Evolutionary conservation across 1,284 basidiomycete species (phyloP).

Genomic region (Chalciporus sp.): DNA sequence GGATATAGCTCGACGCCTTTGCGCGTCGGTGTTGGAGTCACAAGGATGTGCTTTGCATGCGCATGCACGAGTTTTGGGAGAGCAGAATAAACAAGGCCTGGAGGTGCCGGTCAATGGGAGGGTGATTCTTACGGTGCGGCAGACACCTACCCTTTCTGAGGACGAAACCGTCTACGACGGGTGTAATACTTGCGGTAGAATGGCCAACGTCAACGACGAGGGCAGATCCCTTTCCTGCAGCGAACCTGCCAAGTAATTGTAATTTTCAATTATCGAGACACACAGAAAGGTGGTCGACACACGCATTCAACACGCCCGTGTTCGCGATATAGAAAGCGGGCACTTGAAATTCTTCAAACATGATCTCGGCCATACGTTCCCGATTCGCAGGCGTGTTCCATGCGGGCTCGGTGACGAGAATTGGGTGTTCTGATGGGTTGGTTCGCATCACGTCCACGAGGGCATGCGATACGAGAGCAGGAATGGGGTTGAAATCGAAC

Average conservation of each 20-base stretch:
- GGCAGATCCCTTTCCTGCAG: conserved; percentile 94
- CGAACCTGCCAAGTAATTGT: conserved; percentile 63
- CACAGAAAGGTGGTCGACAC: conserved; percentile 36
- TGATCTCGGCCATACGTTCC: conserved; percentile 93
- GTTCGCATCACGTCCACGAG: conserved; percentile 76
- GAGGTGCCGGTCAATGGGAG: conserved; percentile 28
- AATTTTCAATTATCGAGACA: conserved; percentile 10
- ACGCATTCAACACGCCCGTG: conserved; percentile 94
- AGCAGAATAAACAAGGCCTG: conserved; percentile 67
- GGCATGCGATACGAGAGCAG: conserved; percentile 76
- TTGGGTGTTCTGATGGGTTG: conserved; percentile 81
- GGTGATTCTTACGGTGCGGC: neutral
- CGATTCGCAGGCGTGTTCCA: conserved; percentile 93
- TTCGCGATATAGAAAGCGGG: conserved; percentile 99
- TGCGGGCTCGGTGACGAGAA: conserved; percentile 93
- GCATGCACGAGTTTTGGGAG: conserved; percentile 79
- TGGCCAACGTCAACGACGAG: conserved; percentile 94
- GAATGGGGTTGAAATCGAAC: conserved; percentile 76
- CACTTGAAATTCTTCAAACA: conserved; percentile 94
- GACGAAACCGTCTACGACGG: conserved; percentile 97
- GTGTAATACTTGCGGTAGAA: conserved; percentile 87
- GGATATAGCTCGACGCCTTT: conserved; percentile 68
- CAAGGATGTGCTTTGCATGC: conserved; percentile 68
- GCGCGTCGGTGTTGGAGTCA: conserved; percentile 48
- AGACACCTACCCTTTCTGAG: conserved; percentile 79